Evolutionary conservation across 2,329 filamentous ascomycete species (phyloP), one percentile per base, ranked within the genome.

Genomic region (Intubia oerlemansii): DNA sequence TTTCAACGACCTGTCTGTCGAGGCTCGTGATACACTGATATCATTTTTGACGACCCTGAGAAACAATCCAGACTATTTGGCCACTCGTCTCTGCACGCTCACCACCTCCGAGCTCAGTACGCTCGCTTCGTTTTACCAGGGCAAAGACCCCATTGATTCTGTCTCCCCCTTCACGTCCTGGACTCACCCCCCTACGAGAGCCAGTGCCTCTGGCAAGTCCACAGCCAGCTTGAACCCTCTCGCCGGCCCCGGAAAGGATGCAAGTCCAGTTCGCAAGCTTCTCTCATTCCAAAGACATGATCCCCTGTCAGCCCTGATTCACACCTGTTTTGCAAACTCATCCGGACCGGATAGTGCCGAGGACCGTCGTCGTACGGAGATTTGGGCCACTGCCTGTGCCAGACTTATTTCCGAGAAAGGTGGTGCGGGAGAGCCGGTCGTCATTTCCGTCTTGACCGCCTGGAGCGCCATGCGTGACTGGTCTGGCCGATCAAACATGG

Each of bases 221-320:
- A n/a, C n/a, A n/a, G n/a, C n/a, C n/a, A n/a, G n/a, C n/a, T n/a
- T n/a, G n/a, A n/a, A n/a, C 19, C 15, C 14, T 9, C n/a, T n/a
- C n/a, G n/a, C n/a, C n/a, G n/a, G n/a, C n/a, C n/a, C n/a, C n/a
- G n/a, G n/a, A n/a, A 31, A 29, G 16, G 37, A 39, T 10, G 32
- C 24, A 9, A 25, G 28, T 6, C 70, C 79, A 34, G 74, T 91
- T 42, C 80, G 91, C 48, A 72, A 79, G 43, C 66, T 88, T 36
- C 58, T 90, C 41, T 84, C 79, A 29, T 90, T 93, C 46, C 81
- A 92, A 51, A 66, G 84, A 42, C 78, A 84, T 44, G 80, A 91
- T 47, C 75, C 82, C 8, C 57, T 93, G 28, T 82, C 80, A 36
- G 73, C 77, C 32, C 62, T 93, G 38, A 67, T 92, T 36, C 78